Evolutionary conservation across 345 rosid genomes (phyloP), one percentile per base, ranked within the genome.

Genomic region (Sisymbrium altissimum): DNA sequence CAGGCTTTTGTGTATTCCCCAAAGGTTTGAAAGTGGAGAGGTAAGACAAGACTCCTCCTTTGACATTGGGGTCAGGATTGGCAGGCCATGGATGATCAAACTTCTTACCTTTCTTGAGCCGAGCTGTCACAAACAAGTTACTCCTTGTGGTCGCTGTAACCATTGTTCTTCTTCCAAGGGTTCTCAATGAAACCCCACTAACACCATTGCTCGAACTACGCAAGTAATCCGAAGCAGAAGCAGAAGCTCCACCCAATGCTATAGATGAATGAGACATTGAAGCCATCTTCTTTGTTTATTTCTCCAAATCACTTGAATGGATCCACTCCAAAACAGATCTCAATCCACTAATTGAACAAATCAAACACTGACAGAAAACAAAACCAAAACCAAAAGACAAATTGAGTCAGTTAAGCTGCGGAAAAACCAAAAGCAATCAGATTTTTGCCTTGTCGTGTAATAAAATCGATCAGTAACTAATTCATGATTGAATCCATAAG

Each of bases 31-130:
- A 95, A 68, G 62, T 76, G 0, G 99, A 88, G 27, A 95, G 89
- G 74, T 95, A 89, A 73, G 81, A 79, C 50, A 90, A 89, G 67
- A 90, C 72, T 60, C 97, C 97, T 23, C 98, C 99, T 73, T 92
- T 86, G 36, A 92, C 97, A 74, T 88, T 95, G 0, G 93, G 96
- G 83, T 95, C 99, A 27, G 97, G 90, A 85, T 92, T 84, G 0
- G 82, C 85, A 0, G 99, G 97, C 99, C 99, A 95, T 0, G 99
- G 97, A 72, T 88, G 85, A 40, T 91, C 97, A 12, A 88, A 86
- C 85, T 92, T 95, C 92, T 87, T 92, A 61, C 79, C 85, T 83
- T 88, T 95, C 85, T 90, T 86, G 56, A 85, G 73, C 84, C 85
- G 84, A 9, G 93, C 86, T 32, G 77, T 60, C 12, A 90, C 84